Conservation (phyloP, 106 monocot species). For the Acorus gramineus region DNA sequence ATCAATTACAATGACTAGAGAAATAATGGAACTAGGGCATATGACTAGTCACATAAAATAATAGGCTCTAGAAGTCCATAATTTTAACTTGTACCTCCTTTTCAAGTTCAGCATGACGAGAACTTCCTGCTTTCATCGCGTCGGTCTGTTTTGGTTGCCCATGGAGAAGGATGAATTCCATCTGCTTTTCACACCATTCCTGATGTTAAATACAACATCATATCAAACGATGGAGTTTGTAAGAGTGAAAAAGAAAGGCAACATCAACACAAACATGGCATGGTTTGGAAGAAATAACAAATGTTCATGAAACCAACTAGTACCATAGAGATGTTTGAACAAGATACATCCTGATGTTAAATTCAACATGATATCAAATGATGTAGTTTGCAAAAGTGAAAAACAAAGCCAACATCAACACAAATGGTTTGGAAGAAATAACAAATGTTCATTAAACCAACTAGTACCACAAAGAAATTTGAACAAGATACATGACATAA, state of each 20-base stretch:
- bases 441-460: no score
- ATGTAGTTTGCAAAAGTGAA: background rate
- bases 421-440: background rate
- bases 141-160: slow-evolving; percentile 53
- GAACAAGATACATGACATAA: no score
- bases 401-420: background rate
- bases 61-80: no score
- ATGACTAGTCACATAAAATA: no score
- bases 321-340: no score
- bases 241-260: background rate
- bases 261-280: background rate
- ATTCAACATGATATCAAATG: background rate
- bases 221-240: background rate
- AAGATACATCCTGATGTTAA: slow-evolving; percentile 19
- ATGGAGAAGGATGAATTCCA: slow-evolving; percentile 44
- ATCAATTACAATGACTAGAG: no score
- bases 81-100: slow-evolving; percentile 31
- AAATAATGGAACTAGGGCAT: no score
- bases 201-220: background rate
- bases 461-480: no score
- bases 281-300: background rate
- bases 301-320: no score
- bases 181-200: slow-evolving; percentile 97
- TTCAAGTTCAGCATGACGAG: slow-evolving; percentile 68
- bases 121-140: slow-evolving; percentile 60